Evolutionary conservation across 352 stramenopile species (phyloP).

Genomic region (Pythium sp.): DNA sequence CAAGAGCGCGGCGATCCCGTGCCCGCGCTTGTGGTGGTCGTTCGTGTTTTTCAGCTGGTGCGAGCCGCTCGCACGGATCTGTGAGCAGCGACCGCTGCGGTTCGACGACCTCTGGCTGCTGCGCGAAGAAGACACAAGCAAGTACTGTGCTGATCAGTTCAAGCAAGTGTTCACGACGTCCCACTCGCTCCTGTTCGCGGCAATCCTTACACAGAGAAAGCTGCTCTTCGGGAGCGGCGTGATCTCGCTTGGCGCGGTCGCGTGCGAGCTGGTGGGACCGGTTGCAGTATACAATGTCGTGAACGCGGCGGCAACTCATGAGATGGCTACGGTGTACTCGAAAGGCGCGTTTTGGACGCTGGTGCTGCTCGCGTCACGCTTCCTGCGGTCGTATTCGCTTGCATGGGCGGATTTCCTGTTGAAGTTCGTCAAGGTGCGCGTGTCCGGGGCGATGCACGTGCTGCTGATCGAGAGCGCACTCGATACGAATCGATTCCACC

Average conservation of each 20-base stretch:
- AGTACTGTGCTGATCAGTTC: constrained; percentile 18
- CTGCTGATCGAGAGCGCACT: constrained; percentile 33
- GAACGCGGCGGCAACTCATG: constrained; percentile 17
- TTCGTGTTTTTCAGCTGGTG: constrained; percentile 34
- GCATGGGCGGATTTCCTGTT: constrained; percentile 31
- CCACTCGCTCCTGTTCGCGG: constrained; percentile 24
- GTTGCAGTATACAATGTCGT: constrained; percentile 33
- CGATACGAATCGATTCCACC: constrained; percentile 1
- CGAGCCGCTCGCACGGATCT: constrained; percentile 23
- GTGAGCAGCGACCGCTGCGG: constrained; percentile 23
- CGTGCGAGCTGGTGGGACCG: constrained; percentile 28
- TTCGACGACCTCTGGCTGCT: constrained; percentile 36
- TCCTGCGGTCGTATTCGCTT: constrained; percentile 31
- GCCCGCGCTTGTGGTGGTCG: constrained; percentile 24
- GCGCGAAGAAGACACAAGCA: constrained; percentile 23
- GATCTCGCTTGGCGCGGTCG: constrained; percentile 26
- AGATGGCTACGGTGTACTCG: constrained; percentile 24
- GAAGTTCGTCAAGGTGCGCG: constrained; percentile 24
- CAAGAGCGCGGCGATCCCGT: neutral
- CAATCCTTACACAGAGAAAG: constrained; percentile 19
- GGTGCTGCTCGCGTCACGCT: constrained; percentile 27
- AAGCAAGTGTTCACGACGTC: constrained; percentile 20
- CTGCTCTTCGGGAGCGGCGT: constrained; percentile 28
- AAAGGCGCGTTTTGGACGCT: constrained; percentile 29
- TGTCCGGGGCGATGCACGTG: constrained; percentile 23